Base-by-base conservation (phyloP, 768 basidiomycete species). In the Podaxis sp. region DNA sequence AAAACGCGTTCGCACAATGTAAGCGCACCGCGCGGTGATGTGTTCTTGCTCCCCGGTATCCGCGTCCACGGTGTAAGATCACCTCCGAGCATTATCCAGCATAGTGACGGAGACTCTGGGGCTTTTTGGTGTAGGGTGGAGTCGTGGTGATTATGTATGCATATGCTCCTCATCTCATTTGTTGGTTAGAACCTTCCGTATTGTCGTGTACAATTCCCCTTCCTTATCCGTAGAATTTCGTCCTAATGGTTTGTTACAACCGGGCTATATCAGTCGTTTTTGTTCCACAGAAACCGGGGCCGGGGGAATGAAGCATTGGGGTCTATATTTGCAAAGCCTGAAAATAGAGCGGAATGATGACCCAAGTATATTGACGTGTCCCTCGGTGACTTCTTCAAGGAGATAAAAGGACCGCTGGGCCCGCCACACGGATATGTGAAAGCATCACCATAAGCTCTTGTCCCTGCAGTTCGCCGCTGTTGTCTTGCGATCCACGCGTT, bases 1-100 rank as follows among this genome's bases (percentile, higher is more conserved):
- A 81, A 67, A 68, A 75, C 6, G 73, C 74, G 0, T 80, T 75
- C 63, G 72, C 75, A 4, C 76, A 80, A 56, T 82, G 81, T 67
- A 70, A 75, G 59, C 75, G 74, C 50, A 67, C 69, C 55, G 63
- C 76, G 24, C 76, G 79, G 46, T 80, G 70, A 74, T 52, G 25
- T 36, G 5, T 11, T 49, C 38, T 17, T 4, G 29, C 49, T 46
- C 25, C 57, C 59, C 22, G 12, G 19, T 24, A 46, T 17, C 19
- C 6, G 43, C 9, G 43, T 51, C 49, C 25, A 58, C 37, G 60
- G 54, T 38, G 22, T 4, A 43, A 19, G 22, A 9, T 40, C 33
- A 43, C 17, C 19, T 19, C 50, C 58, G 50, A 51, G 40, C 36
- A 52, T 46, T 53, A 41, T 43, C 38, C 52, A 41, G 40, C 41